A percentile compares a stretch with the other conserved stretches of the same genome.
Evolutionary conservation across 1,139 yeast genomes (phyloP).

Genomic region (Saccharomyces hybrid): DNA sequence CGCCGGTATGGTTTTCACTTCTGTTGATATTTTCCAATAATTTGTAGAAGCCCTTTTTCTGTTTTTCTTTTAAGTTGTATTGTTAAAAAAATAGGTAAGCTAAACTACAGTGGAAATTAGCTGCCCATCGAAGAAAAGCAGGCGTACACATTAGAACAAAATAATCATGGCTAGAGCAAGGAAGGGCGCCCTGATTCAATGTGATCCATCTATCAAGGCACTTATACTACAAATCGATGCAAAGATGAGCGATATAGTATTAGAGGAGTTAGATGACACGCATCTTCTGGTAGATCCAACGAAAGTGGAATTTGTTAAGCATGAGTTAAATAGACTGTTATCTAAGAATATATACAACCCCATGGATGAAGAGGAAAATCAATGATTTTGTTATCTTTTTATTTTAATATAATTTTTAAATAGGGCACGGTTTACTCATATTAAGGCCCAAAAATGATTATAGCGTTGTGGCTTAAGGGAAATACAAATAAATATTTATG

Average conservation of each 20-base stretch:
- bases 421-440: background rate
- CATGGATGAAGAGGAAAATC: constrained; percentile 55
- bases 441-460: background rate
- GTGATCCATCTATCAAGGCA: constrained; percentile 92
- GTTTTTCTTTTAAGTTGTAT: background rate
- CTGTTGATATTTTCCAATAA: background rate
- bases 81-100: background rate
- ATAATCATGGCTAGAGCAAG: constrained; percentile 31
- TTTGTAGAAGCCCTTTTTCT: background rate
- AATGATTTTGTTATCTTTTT: constrained; percentile 5
- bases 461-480: background rate
- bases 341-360: constrained; percentile 83
- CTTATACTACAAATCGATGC: constrained; percentile 74
- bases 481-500: background rate
- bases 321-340: constrained; percentile 63
- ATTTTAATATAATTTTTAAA: background rate
- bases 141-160: background rate
- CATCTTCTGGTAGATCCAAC: constrained; percentile 74
- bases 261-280: constrained; percentile 83
- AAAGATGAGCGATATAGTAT: constrained; percentile 55
- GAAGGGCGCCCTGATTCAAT: constrained; percentile 35
- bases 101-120: background rate
- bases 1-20: background rate
- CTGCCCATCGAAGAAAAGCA: background rate
- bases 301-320: constrained; percentile 67